phyloP scores from a whole-genome alignment of 1,139 yeast genomes.

The Nakaseomyces delphensis region DNA sequence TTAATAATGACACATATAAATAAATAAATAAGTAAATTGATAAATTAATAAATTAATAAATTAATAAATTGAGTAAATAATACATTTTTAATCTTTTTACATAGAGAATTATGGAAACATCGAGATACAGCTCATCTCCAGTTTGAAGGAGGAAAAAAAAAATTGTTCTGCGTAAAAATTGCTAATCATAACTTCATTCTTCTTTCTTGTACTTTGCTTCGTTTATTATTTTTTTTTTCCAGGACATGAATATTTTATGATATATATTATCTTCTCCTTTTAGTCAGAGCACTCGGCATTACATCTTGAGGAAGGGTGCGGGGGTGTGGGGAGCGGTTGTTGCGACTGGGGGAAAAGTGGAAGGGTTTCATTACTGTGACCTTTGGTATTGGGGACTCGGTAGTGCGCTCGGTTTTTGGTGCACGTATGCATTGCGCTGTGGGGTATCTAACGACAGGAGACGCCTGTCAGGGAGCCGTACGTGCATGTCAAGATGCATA shows the following conservation, averaged over 20 bases:
- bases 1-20: too few species aligned
- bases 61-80: too few species aligned
- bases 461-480: slow-evolving; percentile 1
- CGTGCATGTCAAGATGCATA: slow-evolving; percentile 4
- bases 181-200: not conserved
- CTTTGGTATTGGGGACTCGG: slow-evolving; percentile 1
- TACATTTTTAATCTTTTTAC: too few species aligned
- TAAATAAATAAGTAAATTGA: too few species aligned
- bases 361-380: not conserved
- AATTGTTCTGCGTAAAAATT: not conserved
- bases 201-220: not conserved
- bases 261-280: not conserved
- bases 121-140: too few species aligned
- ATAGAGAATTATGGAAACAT: too few species aligned
- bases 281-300: too few species aligned
- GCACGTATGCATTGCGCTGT: not conserved
- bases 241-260: not conserved
- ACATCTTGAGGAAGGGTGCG: too few species aligned
- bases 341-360: too few species aligned
- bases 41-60: too few species aligned
- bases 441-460: not conserved
- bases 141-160: too few species aligned
- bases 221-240: not conserved
- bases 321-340: too few species aligned
- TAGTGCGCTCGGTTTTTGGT: not conserved